Evolutionary conservation across 352 stramenopile genomes (phyloP), one percentile per base, ranked within the genome.

Genomic region (Paralagenidium karlingii): DNA sequence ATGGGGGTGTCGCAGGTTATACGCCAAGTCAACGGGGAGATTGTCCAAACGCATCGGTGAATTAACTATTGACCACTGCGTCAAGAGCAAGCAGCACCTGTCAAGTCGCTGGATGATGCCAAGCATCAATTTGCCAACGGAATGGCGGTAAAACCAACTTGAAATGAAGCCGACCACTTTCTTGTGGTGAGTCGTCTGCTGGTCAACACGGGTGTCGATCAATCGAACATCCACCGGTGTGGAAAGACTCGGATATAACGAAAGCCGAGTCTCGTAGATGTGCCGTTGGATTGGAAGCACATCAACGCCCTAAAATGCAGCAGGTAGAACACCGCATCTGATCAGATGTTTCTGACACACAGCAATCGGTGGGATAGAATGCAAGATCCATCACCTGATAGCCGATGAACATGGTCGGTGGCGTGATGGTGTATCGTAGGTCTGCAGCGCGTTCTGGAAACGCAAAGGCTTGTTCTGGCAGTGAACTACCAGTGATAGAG

Each of bases 371-470:
- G n/a, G n/a, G n/a, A n/a, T n/a, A n/a, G n/a, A n/a, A n/a, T n/a
- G n/a, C n/a, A n/a, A n/a, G n/a, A n/a, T n/a, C n/a, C n/a, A n/a
- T 16, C 48, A 70, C 68, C 57, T 80, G 68, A 36, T 80, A 82
- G 12, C 68, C 68, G 18, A 78, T 59, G 38, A 82, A 64, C 68
- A 82, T 82, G 0, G 68, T 76, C 12, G 65, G 39, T 8, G 65
- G 68, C 1, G 68, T 82, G 44, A 82, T 80, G 4, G 65, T 80
- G 43, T 73, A 80, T 19, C 45, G 47, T 15, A 80, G 39, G 36
- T 76, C 61, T 12, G 43, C 55, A 6, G 60, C 53, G 10, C 47
- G 27, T 42, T 78, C 56, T 7, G 60, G 60, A 9, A 55, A 57
- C 25, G 37, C 10, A 26, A 47, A 43, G 24, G 18, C 34, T 7